Evolutionary conservation across 1,139 yeast species (phyloP).

Genomic region (Candida freyschussii): DNA sequence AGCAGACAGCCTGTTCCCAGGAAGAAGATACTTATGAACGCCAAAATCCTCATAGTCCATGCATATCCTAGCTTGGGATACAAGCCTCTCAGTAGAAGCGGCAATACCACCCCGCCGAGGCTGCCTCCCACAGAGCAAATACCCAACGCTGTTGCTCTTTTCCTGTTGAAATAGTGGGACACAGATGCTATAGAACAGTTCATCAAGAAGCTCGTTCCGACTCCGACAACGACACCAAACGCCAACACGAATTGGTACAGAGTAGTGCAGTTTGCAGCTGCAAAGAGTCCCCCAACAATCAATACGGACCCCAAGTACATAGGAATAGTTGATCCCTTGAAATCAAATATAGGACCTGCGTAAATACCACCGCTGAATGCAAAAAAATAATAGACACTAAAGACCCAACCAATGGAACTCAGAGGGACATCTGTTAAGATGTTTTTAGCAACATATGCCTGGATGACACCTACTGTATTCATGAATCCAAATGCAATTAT

Average conservation of each 20-base stretch:
- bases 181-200: slow-evolving; percentile 56
- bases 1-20: slow-evolving; percentile 36
- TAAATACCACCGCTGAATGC: slow-evolving; percentile 54
- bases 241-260: slow-evolving; percentile 58
- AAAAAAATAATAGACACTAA: slow-evolving; percentile 51
- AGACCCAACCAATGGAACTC: slow-evolving; percentile 57
- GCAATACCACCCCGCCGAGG: slow-evolving; percentile 57
- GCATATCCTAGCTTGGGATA: slow-evolving; percentile 47
- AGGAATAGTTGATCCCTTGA: slow-evolving; percentile 45
- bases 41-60: slow-evolving; percentile 59
- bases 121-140: slow-evolving; percentile 60
- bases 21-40: slow-evolving; percentile 40
- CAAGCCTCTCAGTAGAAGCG: slow-evolving; percentile 47
- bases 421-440: slow-evolving; percentile 41
- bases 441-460: slow-evolving; percentile 49
- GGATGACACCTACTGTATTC: slow-evolving; percentile 57
- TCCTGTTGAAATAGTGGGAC: slow-evolving; percentile 56
- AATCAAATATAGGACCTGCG: slow-evolving; percentile 60
- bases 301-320: slow-evolving; percentile 41
- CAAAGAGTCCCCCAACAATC: slow-evolving; percentile 44
- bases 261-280: slow-evolving; percentile 46
- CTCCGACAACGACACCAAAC: slow-evolving; percentile 51
- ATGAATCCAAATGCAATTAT: slow-evolving; percentile 58
- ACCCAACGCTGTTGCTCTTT: slow-evolving; percentile 53
- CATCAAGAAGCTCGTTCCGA: slow-evolving; percentile 54